Conservation (phyloP, 164 flowering plant species). For the Stephania yunnanensis region DNA sequence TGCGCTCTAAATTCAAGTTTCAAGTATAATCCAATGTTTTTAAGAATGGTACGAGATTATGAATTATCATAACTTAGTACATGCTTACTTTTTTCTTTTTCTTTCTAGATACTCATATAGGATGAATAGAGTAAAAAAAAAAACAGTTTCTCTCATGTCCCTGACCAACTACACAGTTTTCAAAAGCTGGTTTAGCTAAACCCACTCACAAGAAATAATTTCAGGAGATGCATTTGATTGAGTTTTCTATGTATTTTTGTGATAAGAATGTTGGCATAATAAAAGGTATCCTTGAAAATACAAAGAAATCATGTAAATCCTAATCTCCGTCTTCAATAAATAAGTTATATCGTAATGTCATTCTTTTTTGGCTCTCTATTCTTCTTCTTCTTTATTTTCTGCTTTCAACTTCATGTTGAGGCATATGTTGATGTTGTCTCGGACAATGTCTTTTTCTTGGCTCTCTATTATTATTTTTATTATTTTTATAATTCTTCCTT, state of each 20-base stretch:
- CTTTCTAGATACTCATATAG: not conserved
- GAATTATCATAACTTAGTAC: not conserved
- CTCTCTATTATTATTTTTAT: too few relatives aligned
- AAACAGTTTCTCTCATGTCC: not conserved
- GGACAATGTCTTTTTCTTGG: too few relatives aligned
- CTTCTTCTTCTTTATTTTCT: too few relatives aligned
- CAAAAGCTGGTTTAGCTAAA: not conserved
- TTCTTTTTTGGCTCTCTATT: not conserved
- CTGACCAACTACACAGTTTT: not conserved
- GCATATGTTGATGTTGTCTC: too few relatives aligned
- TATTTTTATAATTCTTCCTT: too few relatives aligned
- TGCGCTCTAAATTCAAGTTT: not conserved
- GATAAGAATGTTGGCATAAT: not conserved
- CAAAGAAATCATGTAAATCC: not conserved
- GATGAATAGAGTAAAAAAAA: constrained; percentile 11
- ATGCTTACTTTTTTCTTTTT: not conserved
- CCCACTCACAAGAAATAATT: not conserved
- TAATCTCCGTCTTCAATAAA: not conserved
- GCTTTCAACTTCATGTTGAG: too few relatives aligned
- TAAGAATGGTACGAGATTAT: not conserved
- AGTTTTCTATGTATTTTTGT: not conserved
- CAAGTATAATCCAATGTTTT: not conserved
- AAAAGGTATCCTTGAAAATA: not conserved
- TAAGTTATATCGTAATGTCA: not conserved
- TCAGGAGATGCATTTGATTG: not conserved